Evolutionary conservation across 225 moss, liverwort and hornwort genomes (phyloP).

Genomic region (Polytrichum commune): DNA sequence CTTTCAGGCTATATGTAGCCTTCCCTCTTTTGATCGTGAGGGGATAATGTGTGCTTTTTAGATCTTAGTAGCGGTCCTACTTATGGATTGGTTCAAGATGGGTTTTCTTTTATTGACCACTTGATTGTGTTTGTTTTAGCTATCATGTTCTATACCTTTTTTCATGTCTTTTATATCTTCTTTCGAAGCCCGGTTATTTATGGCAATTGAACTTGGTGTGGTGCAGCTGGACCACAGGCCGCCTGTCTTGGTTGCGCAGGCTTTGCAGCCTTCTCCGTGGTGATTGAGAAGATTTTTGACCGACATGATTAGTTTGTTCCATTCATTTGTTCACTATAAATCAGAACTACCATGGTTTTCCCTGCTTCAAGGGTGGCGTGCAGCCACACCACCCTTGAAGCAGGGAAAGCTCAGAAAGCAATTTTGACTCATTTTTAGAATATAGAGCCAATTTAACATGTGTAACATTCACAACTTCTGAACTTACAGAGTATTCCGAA

Average conservation of each 20-base stretch:
- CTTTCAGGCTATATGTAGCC: too few species aligned
- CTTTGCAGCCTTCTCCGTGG: slow-evolving; percentile 94
- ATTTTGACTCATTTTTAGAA: slow-evolving; percentile 31
- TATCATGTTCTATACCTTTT: neutral
- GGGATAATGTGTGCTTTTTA: too few species aligned
- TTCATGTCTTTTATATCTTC: neutral
- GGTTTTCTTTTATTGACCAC: too few species aligned
- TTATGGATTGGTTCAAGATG: too few species aligned
- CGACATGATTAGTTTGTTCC: slow-evolving; percentile 48
- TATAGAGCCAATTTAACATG: too few species aligned
- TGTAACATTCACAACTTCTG: too few species aligned
- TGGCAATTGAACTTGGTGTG: slow-evolving; percentile 8
- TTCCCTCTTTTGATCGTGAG: too few species aligned
- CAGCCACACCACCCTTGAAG: slow-evolving; percentile 19
- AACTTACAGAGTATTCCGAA: too few species aligned
- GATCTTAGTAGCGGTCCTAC: too few species aligned
- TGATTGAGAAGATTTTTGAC: slow-evolving; percentile 90
- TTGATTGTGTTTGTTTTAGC: neutral
- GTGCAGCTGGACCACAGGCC: slow-evolving; percentile 94
- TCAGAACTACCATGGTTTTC: slow-evolving; percentile 13
- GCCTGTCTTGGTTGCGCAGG: slow-evolving; percentile 97
- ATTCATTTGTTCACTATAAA: neutral
- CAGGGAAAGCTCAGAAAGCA: slow-evolving; percentile 29
- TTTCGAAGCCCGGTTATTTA: neutral
- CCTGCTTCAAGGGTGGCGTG: slow-evolving; percentile 26